Evolutionary conservation across 2,329 filamentous ascomycete genomes (phyloP).

Genomic region (Hymenotorrendiella dingleyae): DNA sequence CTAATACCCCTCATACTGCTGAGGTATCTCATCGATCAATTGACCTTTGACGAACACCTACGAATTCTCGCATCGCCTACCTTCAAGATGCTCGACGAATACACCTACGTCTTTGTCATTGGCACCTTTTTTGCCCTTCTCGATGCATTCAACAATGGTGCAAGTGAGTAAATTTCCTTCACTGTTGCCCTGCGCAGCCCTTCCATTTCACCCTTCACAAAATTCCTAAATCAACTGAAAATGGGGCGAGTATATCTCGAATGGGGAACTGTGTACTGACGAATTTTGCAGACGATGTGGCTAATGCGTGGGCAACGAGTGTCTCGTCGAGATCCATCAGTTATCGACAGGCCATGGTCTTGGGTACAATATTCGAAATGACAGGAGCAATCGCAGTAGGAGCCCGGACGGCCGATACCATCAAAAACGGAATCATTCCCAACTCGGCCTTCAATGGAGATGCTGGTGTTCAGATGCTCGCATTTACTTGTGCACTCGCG

Average conservation of each 20-base stretch:
- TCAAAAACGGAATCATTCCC: slow-evolving; percentile 73
- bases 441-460: slow-evolving; percentile 50
- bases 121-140: slow-evolving; percentile 51
- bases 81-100: slow-evolving; percentile 37
- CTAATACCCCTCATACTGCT: too few relatives aligned
- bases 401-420: slow-evolving; percentile 66
- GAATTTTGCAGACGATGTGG: slow-evolving; percentile 61
- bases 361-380: slow-evolving; percentile 63
- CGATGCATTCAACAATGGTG: slow-evolving; percentile 55
- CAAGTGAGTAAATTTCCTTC: slow-evolving; percentile 23
- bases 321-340: slow-evolving; percentile 74
- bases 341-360: slow-evolving; percentile 62
- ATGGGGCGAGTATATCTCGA: too few relatives aligned
- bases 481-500: slow-evolving; percentile 58
- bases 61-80: slow-evolving; percentile 1
- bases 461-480: slow-evolving; percentile 62
- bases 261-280: slow-evolving; percentile 1
- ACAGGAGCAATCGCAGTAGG: slow-evolving; percentile 61
- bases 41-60: not conserved
- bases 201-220: not conserved
- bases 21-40: too few relatives aligned
- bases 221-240: too few relatives aligned
- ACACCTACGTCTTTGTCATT: slow-evolving; percentile 51
- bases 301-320: slow-evolving; percentile 76
- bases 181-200: not conserved